Conservation (phyloP, 345 rosid species). For the Hypericum perforatum region DNA sequence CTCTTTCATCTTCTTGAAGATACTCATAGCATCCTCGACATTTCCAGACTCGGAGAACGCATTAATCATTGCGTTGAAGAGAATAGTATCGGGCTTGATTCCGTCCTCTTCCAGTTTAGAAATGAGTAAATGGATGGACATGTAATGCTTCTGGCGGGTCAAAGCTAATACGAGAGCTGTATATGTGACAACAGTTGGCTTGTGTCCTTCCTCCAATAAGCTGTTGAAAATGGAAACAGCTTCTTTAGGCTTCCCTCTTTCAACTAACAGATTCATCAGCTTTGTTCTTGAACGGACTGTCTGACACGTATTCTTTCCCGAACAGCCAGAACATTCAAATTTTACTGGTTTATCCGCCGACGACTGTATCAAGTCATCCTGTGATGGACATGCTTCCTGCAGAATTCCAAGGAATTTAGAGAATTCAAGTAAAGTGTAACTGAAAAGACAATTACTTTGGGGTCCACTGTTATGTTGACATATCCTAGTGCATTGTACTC, state of each 20-base stretch:
- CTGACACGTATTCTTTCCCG: slow-evolving; percentile 46
- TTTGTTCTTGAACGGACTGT: slow-evolving; percentile 80
- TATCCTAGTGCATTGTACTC: too few relatives aligned
- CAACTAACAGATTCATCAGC: slow-evolving; percentile 64
- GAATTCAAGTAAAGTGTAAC: slow-evolving; percentile 2
- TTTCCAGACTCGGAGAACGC: slow-evolving; percentile 83
- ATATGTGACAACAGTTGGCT: slow-evolving; percentile 73
- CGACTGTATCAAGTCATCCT: slow-evolving; percentile 30
- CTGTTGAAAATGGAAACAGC: slow-evolving; percentile 51
- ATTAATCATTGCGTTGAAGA: slow-evolving; percentile 85
- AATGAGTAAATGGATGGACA: slow-evolving; percentile 51
- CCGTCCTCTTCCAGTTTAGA: slow-evolving; percentile 64
- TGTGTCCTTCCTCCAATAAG: slow-evolving; percentile 72
- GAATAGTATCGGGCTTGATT: slow-evolving; percentile 70
- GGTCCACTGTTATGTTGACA: not conserved
- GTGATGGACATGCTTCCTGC: slow-evolving; percentile 28
- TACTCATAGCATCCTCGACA: slow-evolving; percentile 63
- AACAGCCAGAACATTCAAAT: slow-evolving; percentile 49
- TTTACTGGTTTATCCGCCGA: slow-evolving; percentile 17
- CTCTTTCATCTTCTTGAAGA: slow-evolving; percentile 70
- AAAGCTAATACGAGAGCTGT: slow-evolving; percentile 67
- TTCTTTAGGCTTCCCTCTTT: slow-evolving; percentile 68
- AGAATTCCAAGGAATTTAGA: slow-evolving; percentile 7
- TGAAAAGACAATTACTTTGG: not conserved
- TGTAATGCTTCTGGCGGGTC: slow-evolving; percentile 49